Conservation (phyloP, 2,329 filamentous ascomycete species). For the Neonectria faginata region DNA sequence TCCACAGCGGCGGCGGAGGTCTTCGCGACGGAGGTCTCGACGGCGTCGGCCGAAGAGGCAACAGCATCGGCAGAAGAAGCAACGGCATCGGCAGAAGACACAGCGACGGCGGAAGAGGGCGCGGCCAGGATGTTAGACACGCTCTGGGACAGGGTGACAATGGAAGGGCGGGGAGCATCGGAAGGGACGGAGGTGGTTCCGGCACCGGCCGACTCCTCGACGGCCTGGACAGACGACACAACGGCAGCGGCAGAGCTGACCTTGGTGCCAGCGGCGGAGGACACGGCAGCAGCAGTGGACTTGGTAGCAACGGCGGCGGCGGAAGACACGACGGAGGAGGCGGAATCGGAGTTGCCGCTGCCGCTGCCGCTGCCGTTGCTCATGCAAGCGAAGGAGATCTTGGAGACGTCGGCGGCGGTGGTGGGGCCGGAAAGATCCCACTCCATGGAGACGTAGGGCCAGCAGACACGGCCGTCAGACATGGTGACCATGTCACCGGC, state of each 20-base stretch:
- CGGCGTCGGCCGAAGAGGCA: constrained; percentile 9
- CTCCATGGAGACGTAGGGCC: constrained; percentile 69
- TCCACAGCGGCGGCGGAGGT: constrained; percentile 14
- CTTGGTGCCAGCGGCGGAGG: constrained; percentile 12
- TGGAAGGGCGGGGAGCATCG: constrained; percentile 38
- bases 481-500: constrained; percentile 73
- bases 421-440: constrained; percentile 54
- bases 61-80: constrained; percentile 14
- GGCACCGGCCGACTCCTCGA: constrained; percentile 26
- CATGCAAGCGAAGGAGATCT: constrained; percentile 67
- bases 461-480: constrained; percentile 69
- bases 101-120: constrained; percentile 18
- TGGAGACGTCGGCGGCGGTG: constrained; percentile 46
- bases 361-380: constrained; percentile 31
- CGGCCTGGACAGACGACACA: constrained; percentile 23
- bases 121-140: constrained; percentile 33
- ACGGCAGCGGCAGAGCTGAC: constrained; percentile 1
- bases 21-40: constrained; percentile 12
- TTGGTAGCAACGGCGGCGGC: constrained; percentile 22
- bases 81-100: constrained; percentile 17
- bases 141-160: constrained; percentile 27
- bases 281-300: constrained; percentile 19
- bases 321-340: constrained; percentile 23
- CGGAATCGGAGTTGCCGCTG: constrained; percentile 10
- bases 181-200: constrained; percentile 20